Base-by-base conservation (phyloP, 2,329 filamentous ascomycete genomes). In the Xylaria hypoxylon region DNA sequence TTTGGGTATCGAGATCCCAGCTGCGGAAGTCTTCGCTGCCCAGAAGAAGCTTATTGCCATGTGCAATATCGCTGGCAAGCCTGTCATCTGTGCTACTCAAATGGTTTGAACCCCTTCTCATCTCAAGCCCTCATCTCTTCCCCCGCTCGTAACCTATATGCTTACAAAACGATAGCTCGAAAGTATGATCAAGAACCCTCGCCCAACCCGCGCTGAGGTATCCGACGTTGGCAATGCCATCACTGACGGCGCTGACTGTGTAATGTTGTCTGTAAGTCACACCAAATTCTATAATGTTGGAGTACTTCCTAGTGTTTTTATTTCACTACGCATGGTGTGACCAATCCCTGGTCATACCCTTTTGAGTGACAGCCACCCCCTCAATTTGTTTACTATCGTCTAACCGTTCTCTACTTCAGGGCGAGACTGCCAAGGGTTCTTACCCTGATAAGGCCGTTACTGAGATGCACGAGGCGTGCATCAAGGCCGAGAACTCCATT, bases 11-110 rank as follows among this genome's bases (percentile, higher is more conserved):
- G 96, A 99, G 85, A 99, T 99, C 76, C 95, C 96, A 56, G 95
- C 96, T 68, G 93, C 95, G 71, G 96, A 99, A 87, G 96, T 99
- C 73, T 99, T 99, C 83, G 93, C 97, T 74, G 96, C 96, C 64
- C 96, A 99, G 87, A 99, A 99, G 92, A 99, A 99, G 93, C 94
- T 99, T 89, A 99, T 99, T 82, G 94, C 96, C 83, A 98, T 98
- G 90, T 99, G 96, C 90, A 99, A 99, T 87, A 90, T 97, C 79
- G 94, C 94, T 74, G 96, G 96, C 83, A 99, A 99, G 89, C 96
- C 96, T 74, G 94, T 95, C 81, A 97, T 99, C 80, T 98, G 95
- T 83, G 96, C 96, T 67, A 99, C 96, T 45, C 96, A 99, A 87
- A 99, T 99, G 96, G 68, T 70, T 35, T 13, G 62, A 11, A 19